Base-by-base conservation (phyloP, 495 filamentous ascomycete genomes). In the Aspergillus steynii region DNA sequence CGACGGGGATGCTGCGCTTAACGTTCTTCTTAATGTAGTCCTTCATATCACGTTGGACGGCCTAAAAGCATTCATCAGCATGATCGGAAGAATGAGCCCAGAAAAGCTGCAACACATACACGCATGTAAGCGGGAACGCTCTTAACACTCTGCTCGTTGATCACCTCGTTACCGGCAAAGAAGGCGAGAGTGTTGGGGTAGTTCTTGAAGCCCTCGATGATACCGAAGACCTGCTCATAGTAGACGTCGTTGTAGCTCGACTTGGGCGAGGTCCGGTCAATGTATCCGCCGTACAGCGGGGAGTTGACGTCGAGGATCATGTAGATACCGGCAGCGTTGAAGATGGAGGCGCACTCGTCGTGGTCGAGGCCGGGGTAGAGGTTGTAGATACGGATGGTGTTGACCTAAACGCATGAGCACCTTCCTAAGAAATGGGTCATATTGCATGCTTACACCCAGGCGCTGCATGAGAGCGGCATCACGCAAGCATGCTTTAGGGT, bases 301-400 rank as follows among this genome's bases (percentile, higher is more conserved):
- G 90, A 92, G 82, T 97, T 98, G 75, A 98, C 94, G 70, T 98
- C 93, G 25, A 80, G 68, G 27, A 82, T 77, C 80, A 90, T 81
- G 73, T 89, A 89, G 60, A 90, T 88, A 64, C 90, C 88, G 50
- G 88, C 90, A 12, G 86, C 84, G 67, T 97, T 96, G 84, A 97
- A 98, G 71, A 96, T 93, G 59, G 86, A 90, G 31, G 86, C 92
- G 72, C 94, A 98, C 62, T 89, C 78, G 68, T 96, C 90, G 75
- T 98, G 94, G 79, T 96, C 90, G 60, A 91, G 67, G 50, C 83
- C 77, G 10, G 94, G 93, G 68, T 91, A 86, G 56, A 97, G 71
- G 81, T 97, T 98, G 82, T 98, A 98, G 8, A 95, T 85, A 62
- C 94, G 91, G 74, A 98, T 94, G 31, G 92, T 88, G 80, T 98